Evolutionary conservation across 768 basidiomycete species (phyloP), one percentile per base, ranked within the genome.

Genomic region (Tricholoma bakamatsutake): DNA sequence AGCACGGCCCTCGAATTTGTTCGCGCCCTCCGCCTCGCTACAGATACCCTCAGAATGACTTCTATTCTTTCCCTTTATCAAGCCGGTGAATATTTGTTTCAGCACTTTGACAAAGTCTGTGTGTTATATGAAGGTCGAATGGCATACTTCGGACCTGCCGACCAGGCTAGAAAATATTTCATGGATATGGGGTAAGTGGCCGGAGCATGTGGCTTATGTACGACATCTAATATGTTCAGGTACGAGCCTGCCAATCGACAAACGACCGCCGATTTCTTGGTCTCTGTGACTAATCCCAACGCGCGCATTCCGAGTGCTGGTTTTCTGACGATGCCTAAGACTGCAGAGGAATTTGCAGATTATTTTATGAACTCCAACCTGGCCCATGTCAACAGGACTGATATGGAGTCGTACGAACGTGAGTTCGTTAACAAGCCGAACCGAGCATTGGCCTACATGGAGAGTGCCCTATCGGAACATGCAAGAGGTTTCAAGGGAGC

Each of bases 21-120:
- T 52, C 83, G 77, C 50, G 80, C 84, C 0, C 73, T 91, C 40
- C 81, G 88, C 2, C 75, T 84, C 50, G 74, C 79, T 3, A 88
- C 87, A 5, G 82, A 90, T 63, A 74, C 80, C 1, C 68, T 71
- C 39, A 65, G 69, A 24, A 63, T 71, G 46, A 70, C 87, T 0
- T 89, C 85, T 0, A 79, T 93, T 56, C 88, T 88, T 17, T 87
- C 89, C 0, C 82, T 94, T 43, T 92, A 93, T 69, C 91, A 93
- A 71, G 90, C 88, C 8, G 84, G 87, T 50, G 88, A 93, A 67
- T 74, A 76, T 3, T 69, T 88, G 0, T 86, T 81, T 58, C 52
- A 79, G 12, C 70, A 77, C 6, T 94, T 80, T 64, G 74, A 93
- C 76, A 88, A 90, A 65, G 77, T 91, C 9, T 84, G 87, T 64